Evolutionary conservation across 805 yeast genomes (phyloP).

Genomic region (Kurtzmaniella fragi): DNA sequence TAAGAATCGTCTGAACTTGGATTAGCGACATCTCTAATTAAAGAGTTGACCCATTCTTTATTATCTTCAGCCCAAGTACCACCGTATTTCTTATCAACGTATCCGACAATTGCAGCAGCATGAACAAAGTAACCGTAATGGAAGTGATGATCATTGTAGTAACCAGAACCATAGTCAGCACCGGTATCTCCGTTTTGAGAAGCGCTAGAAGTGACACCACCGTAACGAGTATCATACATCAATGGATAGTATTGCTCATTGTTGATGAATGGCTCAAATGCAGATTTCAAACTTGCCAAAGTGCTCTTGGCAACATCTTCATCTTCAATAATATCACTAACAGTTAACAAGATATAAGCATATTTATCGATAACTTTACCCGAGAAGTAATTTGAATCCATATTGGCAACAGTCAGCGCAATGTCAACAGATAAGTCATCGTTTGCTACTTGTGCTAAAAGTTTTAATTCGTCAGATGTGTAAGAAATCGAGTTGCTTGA

Average conservation of each 20-base stretch:
- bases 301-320: constrained; percentile 31
- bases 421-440: constrained; percentile 45
- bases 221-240: constrained; percentile 50
- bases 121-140: constrained; percentile 82
- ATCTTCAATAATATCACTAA: constrained; percentile 44
- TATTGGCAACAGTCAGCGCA: constrained; percentile 28
- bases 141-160: constrained; percentile 84
- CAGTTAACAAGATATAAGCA: constrained; percentile 50
- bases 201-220: constrained; percentile 53
- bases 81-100: constrained; percentile 50
- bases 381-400: constrained; percentile 43
- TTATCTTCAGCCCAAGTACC: constrained; percentile 50
- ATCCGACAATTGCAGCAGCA: constrained; percentile 76
- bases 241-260: constrained; percentile 47
- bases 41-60: constrained; percentile 52
- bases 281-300: constrained; percentile 33
- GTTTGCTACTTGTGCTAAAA: constrained; percentile 42
- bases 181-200: constrained; percentile 40
- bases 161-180: constrained; percentile 66
- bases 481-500: constrained; percentile 28
- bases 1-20: constrained; percentile 50
- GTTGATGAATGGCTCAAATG: constrained; percentile 35
- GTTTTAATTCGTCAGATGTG: constrained; percentile 38
- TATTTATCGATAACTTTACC: constrained; percentile 56
- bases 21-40: constrained; percentile 65